Conservation (phyloP, 345 rosid species). For the Raphanus sativus region DNA sequence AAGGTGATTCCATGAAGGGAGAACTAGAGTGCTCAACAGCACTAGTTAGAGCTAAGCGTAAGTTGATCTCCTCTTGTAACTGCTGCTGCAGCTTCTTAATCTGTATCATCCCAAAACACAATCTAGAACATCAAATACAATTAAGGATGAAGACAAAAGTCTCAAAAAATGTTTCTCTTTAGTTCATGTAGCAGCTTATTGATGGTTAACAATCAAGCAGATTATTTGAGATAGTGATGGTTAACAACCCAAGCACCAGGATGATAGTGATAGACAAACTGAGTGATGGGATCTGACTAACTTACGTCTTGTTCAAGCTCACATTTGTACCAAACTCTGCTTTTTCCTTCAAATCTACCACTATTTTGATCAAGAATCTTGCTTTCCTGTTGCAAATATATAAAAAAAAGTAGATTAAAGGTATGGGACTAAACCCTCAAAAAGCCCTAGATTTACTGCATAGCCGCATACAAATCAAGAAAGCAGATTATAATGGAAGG, state of each 20-base stretch:
- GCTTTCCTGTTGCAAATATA: constrained; percentile 39
- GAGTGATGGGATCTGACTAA: constrained; percentile 22
- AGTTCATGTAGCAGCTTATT: background rate
- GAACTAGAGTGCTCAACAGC: constrained; percentile 66
- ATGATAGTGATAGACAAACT: too few species aligned
- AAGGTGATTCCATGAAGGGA: constrained; percentile 51
- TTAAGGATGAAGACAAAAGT: constrained; percentile 7
- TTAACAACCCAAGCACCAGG: background rate
- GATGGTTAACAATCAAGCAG: too few species aligned
- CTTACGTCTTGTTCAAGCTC: constrained; percentile 93
- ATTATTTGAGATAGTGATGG: background rate
- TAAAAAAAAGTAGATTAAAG: background rate
- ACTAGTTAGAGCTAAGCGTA: constrained; percentile 63
- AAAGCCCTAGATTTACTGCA: constrained; percentile 26
- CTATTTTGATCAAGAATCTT: constrained; percentile 39
- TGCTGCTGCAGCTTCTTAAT: constrained; percentile 63
- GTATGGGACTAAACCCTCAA: constrained; percentile 18
- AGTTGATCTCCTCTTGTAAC: constrained; percentile 71
- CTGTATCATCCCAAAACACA: constrained; percentile 45
- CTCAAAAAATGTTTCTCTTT: background rate
- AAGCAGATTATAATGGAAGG: background rate
- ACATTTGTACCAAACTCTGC: constrained; percentile 49
- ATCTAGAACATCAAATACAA: background rate
- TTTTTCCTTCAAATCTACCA: constrained; percentile 47
- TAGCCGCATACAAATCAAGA: background rate